Percentiles rank a stretch among this genome's conserved stretches.
Evolutionary conservation across 495 filamentous ascomycete species (phyloP).

Genomic region (Neurospora sp.): DNA sequence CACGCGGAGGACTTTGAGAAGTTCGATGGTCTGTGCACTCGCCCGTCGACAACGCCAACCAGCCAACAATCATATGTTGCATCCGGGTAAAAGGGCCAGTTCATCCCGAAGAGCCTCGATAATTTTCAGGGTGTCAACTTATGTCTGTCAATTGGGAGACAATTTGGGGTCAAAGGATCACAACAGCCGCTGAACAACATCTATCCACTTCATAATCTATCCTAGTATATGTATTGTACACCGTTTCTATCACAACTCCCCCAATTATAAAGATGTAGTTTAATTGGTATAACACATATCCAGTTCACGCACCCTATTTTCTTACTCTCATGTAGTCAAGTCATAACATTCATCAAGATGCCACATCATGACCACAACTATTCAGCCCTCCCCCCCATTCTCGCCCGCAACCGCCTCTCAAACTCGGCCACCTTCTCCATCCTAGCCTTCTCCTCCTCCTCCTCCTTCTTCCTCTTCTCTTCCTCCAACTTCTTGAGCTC

Average conservation of each 20-base stretch:
- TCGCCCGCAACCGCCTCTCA: slow-evolving; percentile 31
- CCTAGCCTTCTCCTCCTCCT: slow-evolving; percentile 20
- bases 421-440: slow-evolving; percentile 39
- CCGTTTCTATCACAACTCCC: not conserved
- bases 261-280: not conserved
- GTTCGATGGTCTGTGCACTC: not conserved
- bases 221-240: not conserved
- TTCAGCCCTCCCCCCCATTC: slow-evolving; percentile 19
- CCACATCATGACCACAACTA: slow-evolving; percentile 20
- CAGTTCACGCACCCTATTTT: not conserved
- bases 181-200: not conserved
- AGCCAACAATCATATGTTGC: not conserved
- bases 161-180: not conserved
- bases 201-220: not conserved
- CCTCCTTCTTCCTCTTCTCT: slow-evolving; percentile 42
- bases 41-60: not conserved
- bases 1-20: not conserved
- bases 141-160: not conserved
- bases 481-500: slow-evolving; percentile 48
- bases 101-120: not conserved
- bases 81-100: not conserved
- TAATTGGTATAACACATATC: not conserved
- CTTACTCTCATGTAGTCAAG: not conserved
- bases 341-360: not conserved
- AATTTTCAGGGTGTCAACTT: not conserved